A percentile compares a stretch with the other conserved stretches of the same genome.
phyloP scores from a whole-genome alignment of 2,329 filamentous ascomycete genomes.

The Elsinoe necatrix region DNA sequence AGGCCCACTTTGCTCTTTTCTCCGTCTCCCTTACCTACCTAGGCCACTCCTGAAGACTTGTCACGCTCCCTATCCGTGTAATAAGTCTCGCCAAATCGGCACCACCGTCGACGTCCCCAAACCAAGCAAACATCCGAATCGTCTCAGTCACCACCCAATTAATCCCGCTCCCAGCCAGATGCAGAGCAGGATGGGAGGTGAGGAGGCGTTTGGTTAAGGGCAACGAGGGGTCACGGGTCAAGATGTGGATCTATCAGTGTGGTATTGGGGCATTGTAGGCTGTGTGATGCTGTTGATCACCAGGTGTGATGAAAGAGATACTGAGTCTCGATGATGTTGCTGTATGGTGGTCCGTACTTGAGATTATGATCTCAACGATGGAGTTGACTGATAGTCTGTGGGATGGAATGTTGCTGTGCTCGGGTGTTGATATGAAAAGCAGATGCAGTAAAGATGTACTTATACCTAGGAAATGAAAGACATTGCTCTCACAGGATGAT shows the following conservation, averaged over 20 bases:
- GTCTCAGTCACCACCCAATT: not conserved
- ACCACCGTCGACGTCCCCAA: not conserved
- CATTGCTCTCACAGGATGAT: not conserved
- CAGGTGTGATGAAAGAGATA: no score
- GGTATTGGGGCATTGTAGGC: not conserved
- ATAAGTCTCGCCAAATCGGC: not conserved
- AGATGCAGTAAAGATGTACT: not conserved
- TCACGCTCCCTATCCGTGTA: not conserved
- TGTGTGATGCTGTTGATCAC: not conserved
- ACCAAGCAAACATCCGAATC: not conserved
- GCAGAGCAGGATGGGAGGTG: not conserved
- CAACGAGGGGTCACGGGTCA: not conserved
- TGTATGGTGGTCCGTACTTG: no score
- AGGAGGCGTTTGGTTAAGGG: not conserved
- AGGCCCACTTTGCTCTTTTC: no score
- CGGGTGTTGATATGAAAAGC: not conserved
- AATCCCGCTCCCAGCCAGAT: not conserved
- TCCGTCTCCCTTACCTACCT: not conserved
- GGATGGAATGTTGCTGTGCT: not conserved
- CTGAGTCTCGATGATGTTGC: no score
- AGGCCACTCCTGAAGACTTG: not conserved
- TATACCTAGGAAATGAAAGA: not conserved
- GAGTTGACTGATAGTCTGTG: no score
- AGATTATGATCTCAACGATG: no score
- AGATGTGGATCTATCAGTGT: not conserved